Evolutionary conservation across 2,329 filamentous ascomycete genomes (phyloP).

Genomic region (Fusarium brevicatenulatum): DNA sequence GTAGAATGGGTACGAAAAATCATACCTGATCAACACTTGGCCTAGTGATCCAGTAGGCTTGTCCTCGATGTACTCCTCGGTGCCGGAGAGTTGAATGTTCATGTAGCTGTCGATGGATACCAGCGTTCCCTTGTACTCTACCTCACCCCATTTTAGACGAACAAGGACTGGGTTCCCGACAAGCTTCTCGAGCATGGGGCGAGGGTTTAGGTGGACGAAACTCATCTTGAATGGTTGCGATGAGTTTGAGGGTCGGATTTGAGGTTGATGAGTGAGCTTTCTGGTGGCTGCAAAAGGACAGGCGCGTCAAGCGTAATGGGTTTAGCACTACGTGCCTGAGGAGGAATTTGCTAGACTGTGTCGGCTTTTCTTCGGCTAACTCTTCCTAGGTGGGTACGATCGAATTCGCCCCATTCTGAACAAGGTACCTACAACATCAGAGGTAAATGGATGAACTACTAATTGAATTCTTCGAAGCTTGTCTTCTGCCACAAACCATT

Average conservation of each 20-base stretch:
- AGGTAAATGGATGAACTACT: background rate
- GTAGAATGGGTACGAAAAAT: background rate
- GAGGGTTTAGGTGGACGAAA: slow-evolving; percentile 95
- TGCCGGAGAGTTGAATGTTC: slow-evolving; percentile 93
- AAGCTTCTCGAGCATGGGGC: slow-evolving; percentile 93
- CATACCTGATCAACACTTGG: slow-evolving; percentile 89
- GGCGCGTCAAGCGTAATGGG: slow-evolving; percentile 31
- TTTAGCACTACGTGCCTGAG: slow-evolving; percentile 35
- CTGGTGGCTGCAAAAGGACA: slow-evolving; percentile 35
- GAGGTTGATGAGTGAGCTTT: slow-evolving; percentile 39
- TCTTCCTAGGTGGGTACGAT: background rate
- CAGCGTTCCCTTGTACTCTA: slow-evolving; percentile 94
- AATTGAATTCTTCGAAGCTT: background rate
- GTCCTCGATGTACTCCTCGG: slow-evolving; percentile 91
- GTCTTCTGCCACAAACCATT: background rate
- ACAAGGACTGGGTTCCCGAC: slow-evolving; percentile 92
- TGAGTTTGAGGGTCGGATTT: slow-evolving; percentile 30
- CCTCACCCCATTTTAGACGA: slow-evolving; percentile 97
- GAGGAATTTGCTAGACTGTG: slow-evolving; percentile 26
- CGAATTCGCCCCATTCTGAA: background rate
- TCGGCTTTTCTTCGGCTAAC: slow-evolving; percentile 33
- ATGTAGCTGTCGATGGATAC: slow-evolving; percentile 98
- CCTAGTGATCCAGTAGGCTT: slow-evolving; percentile 87
- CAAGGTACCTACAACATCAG: background rate
- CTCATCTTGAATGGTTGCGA: slow-evolving; percentile 47